phyloP scores from a whole-genome alignment of 257 asterid genomes.

The Solanum etuberosum region DNA sequence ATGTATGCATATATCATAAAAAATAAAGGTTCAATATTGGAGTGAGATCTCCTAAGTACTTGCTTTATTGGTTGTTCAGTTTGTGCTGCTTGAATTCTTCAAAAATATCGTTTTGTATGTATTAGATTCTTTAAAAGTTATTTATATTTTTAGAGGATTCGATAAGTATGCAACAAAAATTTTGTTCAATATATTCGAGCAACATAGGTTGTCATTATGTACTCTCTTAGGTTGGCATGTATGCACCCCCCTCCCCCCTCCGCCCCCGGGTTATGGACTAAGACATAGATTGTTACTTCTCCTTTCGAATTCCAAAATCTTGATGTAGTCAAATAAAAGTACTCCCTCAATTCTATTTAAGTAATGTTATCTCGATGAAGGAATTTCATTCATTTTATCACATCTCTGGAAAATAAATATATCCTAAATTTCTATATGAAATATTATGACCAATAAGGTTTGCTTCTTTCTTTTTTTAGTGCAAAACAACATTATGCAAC shows the following conservation, averaged over 20 bases:
- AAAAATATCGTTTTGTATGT: not conserved
- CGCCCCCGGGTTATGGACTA: not conserved
- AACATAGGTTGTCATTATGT: not conserved
- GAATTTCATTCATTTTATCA: not conserved
- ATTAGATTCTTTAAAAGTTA: not conserved
- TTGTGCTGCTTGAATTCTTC: not conserved
- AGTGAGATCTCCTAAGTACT: constrained; percentile 66
- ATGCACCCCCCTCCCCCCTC: not conserved
- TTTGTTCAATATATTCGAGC: not conserved
- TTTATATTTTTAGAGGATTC: not conserved
- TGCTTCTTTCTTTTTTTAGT: not conserved
- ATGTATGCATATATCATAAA: constrained; percentile 8
- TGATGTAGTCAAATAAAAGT: not conserved
- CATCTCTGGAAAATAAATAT: not conserved
- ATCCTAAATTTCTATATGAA: not conserved
- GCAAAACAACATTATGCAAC: not conserved
- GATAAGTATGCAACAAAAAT: not conserved
- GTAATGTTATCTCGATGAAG: not conserved
- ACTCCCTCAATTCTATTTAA: not conserved
- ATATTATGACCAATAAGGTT: not conserved
- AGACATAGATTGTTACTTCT: not conserved
- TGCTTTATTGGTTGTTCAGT: not conserved
- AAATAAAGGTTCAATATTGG: constrained; percentile 6
- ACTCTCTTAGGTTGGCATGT: not conserved
- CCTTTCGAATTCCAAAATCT: not conserved